phyloP scores from a whole-genome alignment of 208 protist species.

The Leishmania guyanensis region DNA sequence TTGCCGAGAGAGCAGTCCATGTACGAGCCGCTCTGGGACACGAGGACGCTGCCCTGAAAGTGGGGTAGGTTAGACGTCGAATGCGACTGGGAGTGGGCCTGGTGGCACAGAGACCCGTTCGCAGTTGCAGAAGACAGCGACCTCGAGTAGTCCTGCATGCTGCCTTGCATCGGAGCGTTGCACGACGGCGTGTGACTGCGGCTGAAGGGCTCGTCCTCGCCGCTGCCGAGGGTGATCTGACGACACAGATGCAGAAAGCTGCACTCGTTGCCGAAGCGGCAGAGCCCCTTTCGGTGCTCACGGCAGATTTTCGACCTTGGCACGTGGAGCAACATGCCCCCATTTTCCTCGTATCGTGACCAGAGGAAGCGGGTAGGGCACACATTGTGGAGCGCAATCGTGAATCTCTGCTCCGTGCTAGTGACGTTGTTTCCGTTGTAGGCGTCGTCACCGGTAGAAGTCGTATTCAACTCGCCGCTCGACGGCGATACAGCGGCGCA shows the following conservation, averaged over 20 bases:
- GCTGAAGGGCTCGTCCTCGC: slow-evolving; percentile 27
- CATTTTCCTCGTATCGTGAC: slow-evolving; percentile 56
- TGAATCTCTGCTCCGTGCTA: slow-evolving; percentile 18
- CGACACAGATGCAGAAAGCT: slow-evolving; percentile 86
- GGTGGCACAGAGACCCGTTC: slow-evolving; percentile 15
- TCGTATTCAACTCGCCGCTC: slow-evolving; percentile 21
- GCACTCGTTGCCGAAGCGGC: slow-evolving; percentile 88
- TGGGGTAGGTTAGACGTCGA: slow-evolving; percentile 10
- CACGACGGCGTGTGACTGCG: slow-evolving; percentile 23
- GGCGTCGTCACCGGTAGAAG: neutral
- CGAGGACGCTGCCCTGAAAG: slow-evolving; percentile 15
- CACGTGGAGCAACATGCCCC: slow-evolving; percentile 50
- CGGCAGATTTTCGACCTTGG: slow-evolving; percentile 68
- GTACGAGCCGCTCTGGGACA: slow-evolving; percentile 25
- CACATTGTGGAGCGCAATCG: slow-evolving; percentile 64
- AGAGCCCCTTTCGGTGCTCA: slow-evolving; percentile 78
- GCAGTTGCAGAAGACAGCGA: slow-evolving; percentile 12
- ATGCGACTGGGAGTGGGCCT: slow-evolving; percentile 8
- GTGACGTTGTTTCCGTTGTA: slow-evolving; percentile 10
- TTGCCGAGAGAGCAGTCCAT: slow-evolving; percentile 11
- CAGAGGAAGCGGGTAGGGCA: slow-evolving; percentile 77
- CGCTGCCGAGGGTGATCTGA: slow-evolving; percentile 40
- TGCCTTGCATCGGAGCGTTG: slow-evolving; percentile 4
- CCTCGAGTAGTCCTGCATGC: slow-evolving; percentile 25
- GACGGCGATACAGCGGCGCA: slow-evolving; percentile 21